Evolutionary conservation across 306 rosid species (phyloP), one percentile per base, ranked within the genome.

Genomic region (Lotus japonicus): DNA sequence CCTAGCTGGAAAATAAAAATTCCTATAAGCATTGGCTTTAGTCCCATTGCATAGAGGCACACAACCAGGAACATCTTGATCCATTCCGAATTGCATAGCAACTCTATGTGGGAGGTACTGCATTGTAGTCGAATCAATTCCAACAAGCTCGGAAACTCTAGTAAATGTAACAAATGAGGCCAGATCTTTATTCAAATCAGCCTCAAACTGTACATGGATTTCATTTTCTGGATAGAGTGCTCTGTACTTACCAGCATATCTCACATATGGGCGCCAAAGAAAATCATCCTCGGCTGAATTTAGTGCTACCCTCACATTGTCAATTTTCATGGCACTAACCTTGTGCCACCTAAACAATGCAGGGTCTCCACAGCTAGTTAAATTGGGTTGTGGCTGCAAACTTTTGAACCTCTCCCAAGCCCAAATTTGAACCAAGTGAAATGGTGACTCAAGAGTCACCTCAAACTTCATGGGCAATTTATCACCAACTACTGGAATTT

Each of bases 1-100:
- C 58, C 71, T 31, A 0, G 82, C 60, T 9, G 85, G 89, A 46
- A 84, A 59, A 13, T 63, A 80, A 26, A 86, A 45, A 2, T 50
- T 39, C 5, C 7, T 6, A 52, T 56, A 83, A 26, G 83, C 83
- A 53, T 43, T 17, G 19, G 44, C 71, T 23, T 18, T 38, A 51
- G 23, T 62, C 15, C 43, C 26, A 23, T 56, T 44, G 8, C 7
- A 7, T 11, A 14, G 18, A 49, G 68, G 15, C 39, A 39, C 65
- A 33, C 3, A 16, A 36, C 67, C 60, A 0, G 86, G 91, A 57
- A 86, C 19, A 55, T 80, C 91, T 73, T 85, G 91, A 75, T 88
- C 91, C 71, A 82, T 60, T 35, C 94, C 88, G 56, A 87, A 84
- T 71, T 84, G 89, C 88, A 80, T 70, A 2, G 88, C 76, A 17